Percentiles rank a stretch among this genome's conserved stretches.
These are phyloP conservation scores for Nicotiana obtusifolia DNA, from an alignment of 257 asterid species.

Conservation along the genomic window DNA sequence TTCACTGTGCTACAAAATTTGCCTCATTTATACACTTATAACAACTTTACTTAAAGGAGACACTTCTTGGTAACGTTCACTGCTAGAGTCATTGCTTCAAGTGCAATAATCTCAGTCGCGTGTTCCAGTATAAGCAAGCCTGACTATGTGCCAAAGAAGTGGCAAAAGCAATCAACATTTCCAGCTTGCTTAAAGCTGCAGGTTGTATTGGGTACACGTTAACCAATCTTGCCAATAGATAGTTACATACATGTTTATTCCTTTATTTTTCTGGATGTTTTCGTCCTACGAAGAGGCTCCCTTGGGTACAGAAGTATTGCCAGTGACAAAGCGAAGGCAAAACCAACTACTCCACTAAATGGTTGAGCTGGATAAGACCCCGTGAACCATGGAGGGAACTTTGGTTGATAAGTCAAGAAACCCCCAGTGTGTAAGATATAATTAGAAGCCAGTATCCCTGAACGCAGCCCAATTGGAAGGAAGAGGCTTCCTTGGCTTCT, in stretches of 20 bases:
- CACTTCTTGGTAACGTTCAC: background rate
- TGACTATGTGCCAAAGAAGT: background rate
- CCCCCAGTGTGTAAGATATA: slow-evolving; percentile 55
- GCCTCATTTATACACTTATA: background rate
- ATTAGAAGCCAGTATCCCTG: slow-evolving; percentile 71
- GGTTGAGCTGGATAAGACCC: slow-evolving; percentile 74
- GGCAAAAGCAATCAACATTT: background rate
- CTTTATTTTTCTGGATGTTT: slow-evolving; percentile 29
- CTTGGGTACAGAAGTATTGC: slow-evolving; percentile 54
- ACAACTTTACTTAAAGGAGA: background rate
- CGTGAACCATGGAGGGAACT: slow-evolving; percentile 54
- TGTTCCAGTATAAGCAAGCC: background rate
- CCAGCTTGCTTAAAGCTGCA: background rate
- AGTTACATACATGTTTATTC: slow-evolving; percentile 14
- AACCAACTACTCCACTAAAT: slow-evolving; percentile 79
- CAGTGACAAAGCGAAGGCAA: slow-evolving; percentile 47
- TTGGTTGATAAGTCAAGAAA: slow-evolving; percentile 43
- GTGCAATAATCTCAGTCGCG: background rate
- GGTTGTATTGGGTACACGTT: background rate
- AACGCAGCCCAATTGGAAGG: slow-evolving; percentile 74
- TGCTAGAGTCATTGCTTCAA: background rate
- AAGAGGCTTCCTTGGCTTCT: slow-evolving; percentile 73
- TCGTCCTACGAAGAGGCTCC: slow-evolving; percentile 22
- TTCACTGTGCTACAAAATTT: background rate
- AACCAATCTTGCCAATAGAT: background rate